Evolutionary conservation across 306 rosid genomes (phyloP).

Genomic region (Prunus padus): DNA sequence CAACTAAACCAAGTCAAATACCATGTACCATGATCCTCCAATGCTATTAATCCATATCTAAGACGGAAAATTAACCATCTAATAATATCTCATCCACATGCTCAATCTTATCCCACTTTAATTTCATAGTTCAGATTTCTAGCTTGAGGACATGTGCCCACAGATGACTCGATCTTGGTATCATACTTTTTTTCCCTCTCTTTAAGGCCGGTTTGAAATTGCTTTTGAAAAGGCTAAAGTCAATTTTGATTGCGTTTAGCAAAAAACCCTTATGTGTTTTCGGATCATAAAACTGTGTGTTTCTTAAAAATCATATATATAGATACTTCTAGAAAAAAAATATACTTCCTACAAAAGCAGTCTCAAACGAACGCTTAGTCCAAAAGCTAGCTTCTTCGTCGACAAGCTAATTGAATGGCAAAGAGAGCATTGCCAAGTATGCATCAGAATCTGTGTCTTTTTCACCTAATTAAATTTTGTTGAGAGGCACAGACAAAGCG

Average conservation of each 20-base stretch:
- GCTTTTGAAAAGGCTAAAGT: too few relatives aligned
- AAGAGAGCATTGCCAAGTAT: conserved; percentile 11
- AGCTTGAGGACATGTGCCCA: background rate
- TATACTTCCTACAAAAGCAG: too few relatives aligned
- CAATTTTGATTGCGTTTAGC: too few relatives aligned
- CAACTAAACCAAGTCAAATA: background rate
- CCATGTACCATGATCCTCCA: background rate
- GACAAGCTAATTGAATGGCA: background rate
- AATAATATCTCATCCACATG: background rate
- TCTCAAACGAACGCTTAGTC: background rate
- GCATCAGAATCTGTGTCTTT: conserved; percentile 24
- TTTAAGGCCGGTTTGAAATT: too few relatives aligned
- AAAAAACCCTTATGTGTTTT: too few relatives aligned
- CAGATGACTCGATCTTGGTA: conserved; percentile 5
- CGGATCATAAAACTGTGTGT: too few relatives aligned
- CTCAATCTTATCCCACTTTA: background rate
- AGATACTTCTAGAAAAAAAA: too few relatives aligned
- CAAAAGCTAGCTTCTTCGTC: background rate
- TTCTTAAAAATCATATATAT: too few relatives aligned
- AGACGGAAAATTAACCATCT: background rate
- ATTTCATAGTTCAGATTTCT: background rate
- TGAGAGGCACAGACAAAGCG: background rate
- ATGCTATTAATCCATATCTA: background rate
- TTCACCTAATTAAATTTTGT: background rate
- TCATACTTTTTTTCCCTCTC: conserved; percentile 1